Conservation (phyloP, 2,329 filamentous ascomycete genomes). For the Dothidotthia symphoricarpi region DNA sequence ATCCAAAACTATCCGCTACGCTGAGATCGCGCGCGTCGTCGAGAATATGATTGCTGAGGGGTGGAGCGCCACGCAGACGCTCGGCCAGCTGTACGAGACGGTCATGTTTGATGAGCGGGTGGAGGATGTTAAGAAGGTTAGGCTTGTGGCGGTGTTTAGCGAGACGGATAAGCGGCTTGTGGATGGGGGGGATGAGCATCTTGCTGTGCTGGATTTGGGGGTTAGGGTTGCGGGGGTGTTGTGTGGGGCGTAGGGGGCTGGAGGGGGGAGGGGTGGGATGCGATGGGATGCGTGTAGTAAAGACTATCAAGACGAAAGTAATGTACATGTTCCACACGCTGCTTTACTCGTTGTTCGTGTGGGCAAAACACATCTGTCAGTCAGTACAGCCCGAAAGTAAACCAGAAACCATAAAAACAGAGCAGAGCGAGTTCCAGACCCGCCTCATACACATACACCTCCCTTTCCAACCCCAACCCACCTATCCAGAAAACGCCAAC, state of each 20-base stretch:
- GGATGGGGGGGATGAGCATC: slow-evolving; percentile 92
- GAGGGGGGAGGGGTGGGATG: no score
- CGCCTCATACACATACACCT: background rate
- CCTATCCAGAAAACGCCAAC: background rate
- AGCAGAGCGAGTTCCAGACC: background rate
- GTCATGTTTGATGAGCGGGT: slow-evolving; percentile 83
- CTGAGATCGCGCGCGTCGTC: slow-evolving; percentile 72
- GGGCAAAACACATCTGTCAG: no score
- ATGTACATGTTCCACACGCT: no score
- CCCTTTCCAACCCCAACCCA: background rate
- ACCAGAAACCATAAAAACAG: background rate
- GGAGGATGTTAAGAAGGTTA: slow-evolving; percentile 82
- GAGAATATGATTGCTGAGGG: slow-evolving; percentile 93
- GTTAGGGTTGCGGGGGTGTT: slow-evolving; percentile 77
- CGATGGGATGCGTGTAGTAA: no score
- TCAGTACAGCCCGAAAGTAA: slow-evolving; percentile 10
- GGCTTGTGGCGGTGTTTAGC: slow-evolving; percentile 84
- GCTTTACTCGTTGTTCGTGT: no score
- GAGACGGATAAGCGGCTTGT: slow-evolving; percentile 92
- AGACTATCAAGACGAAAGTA: no score
- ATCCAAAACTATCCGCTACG: slow-evolving; percentile 59
- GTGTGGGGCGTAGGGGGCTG: slow-evolving; percentile 42
- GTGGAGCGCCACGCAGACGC: slow-evolving; percentile 89
- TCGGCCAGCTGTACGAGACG: slow-evolving; percentile 79
- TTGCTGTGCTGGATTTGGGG: slow-evolving; percentile 82